Percentiles rank a stretch among this genome's conserved stretches.
Evolutionary conservation across 2,329 filamentous ascomycete genomes (phyloP).

Genomic region (Bertia moriformis): DNA sequence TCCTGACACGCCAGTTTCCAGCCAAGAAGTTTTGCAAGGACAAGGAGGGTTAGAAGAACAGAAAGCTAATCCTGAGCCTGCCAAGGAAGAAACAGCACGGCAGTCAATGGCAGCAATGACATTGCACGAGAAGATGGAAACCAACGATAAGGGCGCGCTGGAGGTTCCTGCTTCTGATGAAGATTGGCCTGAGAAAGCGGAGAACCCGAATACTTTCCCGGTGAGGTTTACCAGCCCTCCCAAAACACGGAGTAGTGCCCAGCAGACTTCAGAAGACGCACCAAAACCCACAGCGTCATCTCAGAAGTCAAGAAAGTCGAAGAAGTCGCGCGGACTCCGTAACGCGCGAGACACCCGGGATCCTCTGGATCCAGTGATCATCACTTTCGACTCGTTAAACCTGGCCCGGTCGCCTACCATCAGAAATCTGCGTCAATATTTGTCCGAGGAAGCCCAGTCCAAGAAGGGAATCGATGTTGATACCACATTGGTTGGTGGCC

Average conservation of each 20-base stretch:
- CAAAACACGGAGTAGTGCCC: neutral
- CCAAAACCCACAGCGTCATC: neutral
- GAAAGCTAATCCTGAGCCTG: neutral
- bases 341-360: no score
- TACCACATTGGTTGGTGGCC: neutral
- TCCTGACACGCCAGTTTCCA: neutral
- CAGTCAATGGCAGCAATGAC: neutral
- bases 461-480: neutral
- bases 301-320: neutral
- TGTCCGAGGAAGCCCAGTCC: neutral
- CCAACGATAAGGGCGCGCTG: neutral
- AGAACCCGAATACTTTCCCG: neutral
- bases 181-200: neutral
- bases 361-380: neutral
- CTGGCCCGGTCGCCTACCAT: neutral
- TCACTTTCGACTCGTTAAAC: conserved; percentile 1
- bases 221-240: neutral
- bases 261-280: neutral
- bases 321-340: neutral
- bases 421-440: neutral
- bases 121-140: neutral
- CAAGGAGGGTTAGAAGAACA: neutral
- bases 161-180: neutral
- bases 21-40: neutral
- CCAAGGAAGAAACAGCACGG: neutral